Evolutionary conservation across 257 asterid species (phyloP).

Genomic region (Coffea canephora): DNA sequence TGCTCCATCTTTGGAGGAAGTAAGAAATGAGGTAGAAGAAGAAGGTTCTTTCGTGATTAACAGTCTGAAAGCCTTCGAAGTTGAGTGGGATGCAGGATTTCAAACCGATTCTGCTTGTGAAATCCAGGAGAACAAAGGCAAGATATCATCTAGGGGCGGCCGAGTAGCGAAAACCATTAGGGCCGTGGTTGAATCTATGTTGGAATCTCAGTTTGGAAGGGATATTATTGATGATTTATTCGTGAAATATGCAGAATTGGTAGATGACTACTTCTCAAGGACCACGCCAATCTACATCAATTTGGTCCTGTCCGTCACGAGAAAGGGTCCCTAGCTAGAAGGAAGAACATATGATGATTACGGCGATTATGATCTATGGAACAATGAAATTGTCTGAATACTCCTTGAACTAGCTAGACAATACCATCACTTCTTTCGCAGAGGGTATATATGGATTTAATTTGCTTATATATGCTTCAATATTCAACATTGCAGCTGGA

Average conservation of each 20-base stretch:
- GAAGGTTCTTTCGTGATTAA: slow-evolving; percentile 51
- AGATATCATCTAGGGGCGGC: slow-evolving; percentile 30
- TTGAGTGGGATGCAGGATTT: slow-evolving; percentile 46
- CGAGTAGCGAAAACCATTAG: slow-evolving; percentile 42
- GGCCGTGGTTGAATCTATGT: slow-evolving; percentile 69
- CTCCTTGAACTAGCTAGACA: background rate
- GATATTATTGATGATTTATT: slow-evolving; percentile 53
- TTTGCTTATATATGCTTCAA: background rate
- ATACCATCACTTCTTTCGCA: background rate
- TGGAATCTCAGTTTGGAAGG: slow-evolving; percentile 48
- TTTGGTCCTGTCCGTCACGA: slow-evolving; percentile 46
- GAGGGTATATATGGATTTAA: background rate
- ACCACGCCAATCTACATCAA: slow-evolving; percentile 33
- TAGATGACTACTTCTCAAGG: slow-evolving; percentile 38
- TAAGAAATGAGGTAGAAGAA: slow-evolving; percentile 29
- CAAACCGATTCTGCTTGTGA: background rate
- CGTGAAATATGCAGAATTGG: slow-evolving; percentile 29
- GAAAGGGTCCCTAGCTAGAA: slow-evolving; percentile 8
- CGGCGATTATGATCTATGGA: background rate
- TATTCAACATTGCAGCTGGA: background rate
- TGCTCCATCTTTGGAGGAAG: slow-evolving; percentile 54
- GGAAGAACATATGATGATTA: background rate
- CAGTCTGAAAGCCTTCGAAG: slow-evolving; percentile 30
- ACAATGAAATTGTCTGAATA: background rate
- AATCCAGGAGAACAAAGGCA: background rate